Evolutionary conservation across 306 rosid genomes (phyloP), one percentile per base, ranked within the genome.

Genomic region (Sechiopsis laciniata): DNA sequence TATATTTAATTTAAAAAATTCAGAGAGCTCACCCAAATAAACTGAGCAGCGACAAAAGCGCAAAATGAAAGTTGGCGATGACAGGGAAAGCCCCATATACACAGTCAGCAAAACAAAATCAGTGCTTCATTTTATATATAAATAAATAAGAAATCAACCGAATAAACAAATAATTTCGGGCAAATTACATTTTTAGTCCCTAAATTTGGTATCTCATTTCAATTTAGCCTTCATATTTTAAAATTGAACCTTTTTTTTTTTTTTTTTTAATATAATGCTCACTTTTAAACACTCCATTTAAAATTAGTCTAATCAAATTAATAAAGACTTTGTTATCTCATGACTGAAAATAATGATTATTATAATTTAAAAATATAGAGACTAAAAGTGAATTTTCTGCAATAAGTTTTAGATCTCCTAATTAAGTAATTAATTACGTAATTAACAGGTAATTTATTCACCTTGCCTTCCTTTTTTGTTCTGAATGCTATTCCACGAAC

Each of bases 381-480:
- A 32, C 5, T 32, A 32, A 32, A 32, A 32, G 5, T 32, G 37
- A 1, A 32, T 32, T 2, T 32, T 32, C 4, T 32, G 4, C 37
- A 2, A 32, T 32, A 32, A 2, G 2, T 32, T 32, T 14, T 4
- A 32, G 16, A 75, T 56, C 63, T 54, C 52, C 55, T 45, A 20
- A 67, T 67, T 67, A 19, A 46, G 14, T 67, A 45, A 12, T 67
- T 65, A 40, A 10, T 65, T 62, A 32, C 7, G 20, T 29, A 61
- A 61, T 29, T 26, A 37, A 37, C 45, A 37, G 45, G 45, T 32
- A 32, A 32, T 51, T 26, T 74, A 71, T 17, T 72, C 69, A 95
- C 99, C 99, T 87, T 95, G 99, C 58, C 88, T 79, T 77, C 99
- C 99, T 78, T 89, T 95, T 79, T 95, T 95, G 84, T 80, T 89